phyloP scores from a whole-genome alignment of 129 eudicot genomes.

The Ambrosia artemisiifolia region DNA sequence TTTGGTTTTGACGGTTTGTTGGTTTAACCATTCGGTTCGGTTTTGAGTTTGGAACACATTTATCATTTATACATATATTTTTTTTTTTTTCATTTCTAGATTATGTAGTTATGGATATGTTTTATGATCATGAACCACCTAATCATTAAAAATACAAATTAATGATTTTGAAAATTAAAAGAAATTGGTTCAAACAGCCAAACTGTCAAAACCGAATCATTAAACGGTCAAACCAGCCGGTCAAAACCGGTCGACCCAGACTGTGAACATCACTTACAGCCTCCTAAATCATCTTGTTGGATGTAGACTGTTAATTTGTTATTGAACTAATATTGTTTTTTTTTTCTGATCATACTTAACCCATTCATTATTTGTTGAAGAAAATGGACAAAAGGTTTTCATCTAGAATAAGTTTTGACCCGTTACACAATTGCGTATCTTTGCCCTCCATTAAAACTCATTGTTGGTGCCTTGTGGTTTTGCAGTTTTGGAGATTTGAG shows the following conservation, averaged over 20 bases:
- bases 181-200: too few relatives aligned
- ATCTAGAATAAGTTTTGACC: background rate
- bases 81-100: too few relatives aligned
- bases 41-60: too few relatives aligned
- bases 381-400: background rate
- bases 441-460: background rate
- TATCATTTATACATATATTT: too few relatives aligned
- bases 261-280: background rate
- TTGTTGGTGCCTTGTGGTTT: slow-evolving; percentile 13
- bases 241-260: too few relatives aligned
- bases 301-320: background rate
- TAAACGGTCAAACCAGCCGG: too few relatives aligned
- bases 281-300: background rate
- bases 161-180: too few relatives aligned
- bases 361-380: background rate
- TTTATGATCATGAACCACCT: background rate
- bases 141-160: too few relatives aligned
- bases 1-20: too few relatives aligned
- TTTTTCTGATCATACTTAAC: background rate
- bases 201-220: too few relatives aligned
- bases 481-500: slow-evolving; percentile 19
- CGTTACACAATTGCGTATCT: background rate
- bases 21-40: too few relatives aligned
- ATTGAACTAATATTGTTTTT: background rate
- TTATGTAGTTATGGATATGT: too few relatives aligned